Evolutionary conservation across 2,329 filamentous ascomycete species (phyloP), one percentile per base, ranked within the genome.

Genomic region (Endothia cerciana): DNA sequence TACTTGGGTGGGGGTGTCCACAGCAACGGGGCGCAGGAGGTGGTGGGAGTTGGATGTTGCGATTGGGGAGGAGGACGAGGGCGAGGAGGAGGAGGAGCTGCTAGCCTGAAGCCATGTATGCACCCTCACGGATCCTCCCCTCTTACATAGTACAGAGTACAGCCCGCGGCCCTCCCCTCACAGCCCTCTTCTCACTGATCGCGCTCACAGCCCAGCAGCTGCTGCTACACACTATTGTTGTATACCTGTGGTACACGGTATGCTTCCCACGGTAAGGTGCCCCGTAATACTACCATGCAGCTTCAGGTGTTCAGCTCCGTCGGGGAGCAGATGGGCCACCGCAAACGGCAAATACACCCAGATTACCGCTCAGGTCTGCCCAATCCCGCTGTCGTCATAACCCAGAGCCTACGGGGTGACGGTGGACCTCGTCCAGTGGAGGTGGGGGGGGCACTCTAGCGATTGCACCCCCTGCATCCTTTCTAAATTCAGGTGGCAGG

Each of bases 401-500:
- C 38, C 28, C 51, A 33, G 30, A 59, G 57, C 56, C 22, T 5
- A 30, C 4, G 5, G 15, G 19, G 57, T 28, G 13, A n/a, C 57
- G 28, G 57, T 59, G 57, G 57, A 17, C 57, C 55, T 58, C 19
- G 57, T 19, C 38, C 57, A 30, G 25, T 11, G 22, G 38, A 17
- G 28, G 57, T 45, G 57, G 57, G 40, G 57, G 25, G 25, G 6
- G 17, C 51, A 8, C 36, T 30, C 38, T 43, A 43, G 57, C 38
- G 55, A 58, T 58, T 41, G 28, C 38, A 58, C 55, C 55, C 55
- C 55, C 38, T 59, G 38, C 57, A 43, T 36, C 40, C 40, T 30
- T 59, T 45, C 38, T 59, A 59, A 59, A 59, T 59, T 59, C 57
- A 59, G 57, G 57, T 59, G 57, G 57, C 57, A 59, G 57, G 57